Conservation (phyloP, 2,329 filamentous ascomycete genomes). For the Aspergillus jensenii region DNA sequence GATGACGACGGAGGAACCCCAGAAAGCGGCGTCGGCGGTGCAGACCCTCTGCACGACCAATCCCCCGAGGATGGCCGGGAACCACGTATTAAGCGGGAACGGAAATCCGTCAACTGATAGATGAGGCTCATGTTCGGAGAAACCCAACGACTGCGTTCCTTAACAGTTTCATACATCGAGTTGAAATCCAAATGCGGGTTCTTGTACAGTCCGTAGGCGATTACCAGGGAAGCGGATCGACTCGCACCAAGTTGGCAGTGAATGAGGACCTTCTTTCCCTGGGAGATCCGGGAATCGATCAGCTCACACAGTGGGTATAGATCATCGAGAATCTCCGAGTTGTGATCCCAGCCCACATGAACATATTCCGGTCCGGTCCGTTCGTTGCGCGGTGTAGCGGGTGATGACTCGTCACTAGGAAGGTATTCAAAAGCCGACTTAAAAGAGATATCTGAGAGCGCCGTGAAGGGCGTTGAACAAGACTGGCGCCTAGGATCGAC, state of each 20-base stretch:
- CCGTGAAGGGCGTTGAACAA: constrained; percentile 44
- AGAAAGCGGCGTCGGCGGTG: constrained; percentile 28
- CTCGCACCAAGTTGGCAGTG: constrained; percentile 67
- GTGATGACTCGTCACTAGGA: constrained; percentile 27
- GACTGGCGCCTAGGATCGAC: constrained; percentile 32
- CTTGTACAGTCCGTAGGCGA: constrained; percentile 66
- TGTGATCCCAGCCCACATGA: constrained; percentile 67
- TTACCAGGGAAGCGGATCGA: constrained; percentile 64
- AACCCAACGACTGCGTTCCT: constrained; percentile 65
- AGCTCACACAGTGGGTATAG: constrained; percentile 59
- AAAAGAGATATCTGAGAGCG: constrained; percentile 47
- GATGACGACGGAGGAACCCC: constrained; percentile 4
- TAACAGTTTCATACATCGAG: constrained; percentile 64
- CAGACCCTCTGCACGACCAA: constrained; percentile 35
- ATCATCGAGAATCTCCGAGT: constrained; percentile 66
- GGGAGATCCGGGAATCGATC: constrained; percentile 59
- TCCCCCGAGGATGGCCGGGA: constrained; percentile 34
- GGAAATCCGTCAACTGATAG: constrained; percentile 66
- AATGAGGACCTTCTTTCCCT: constrained; percentile 61
- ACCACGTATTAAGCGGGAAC: constrained; percentile 40
- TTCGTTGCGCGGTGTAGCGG: constrained; percentile 32
- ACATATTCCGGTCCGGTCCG: constrained; percentile 60
- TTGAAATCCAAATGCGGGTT: constrained; percentile 63
- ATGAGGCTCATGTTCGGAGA: constrained; percentile 69
- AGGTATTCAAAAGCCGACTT: constrained; percentile 51